These are phyloP conservation scores for Fusarium pseudocircinatum DNA, from an alignment of 2,329 filamentous ascomycete species.

Conservation along the genomic window DNA sequence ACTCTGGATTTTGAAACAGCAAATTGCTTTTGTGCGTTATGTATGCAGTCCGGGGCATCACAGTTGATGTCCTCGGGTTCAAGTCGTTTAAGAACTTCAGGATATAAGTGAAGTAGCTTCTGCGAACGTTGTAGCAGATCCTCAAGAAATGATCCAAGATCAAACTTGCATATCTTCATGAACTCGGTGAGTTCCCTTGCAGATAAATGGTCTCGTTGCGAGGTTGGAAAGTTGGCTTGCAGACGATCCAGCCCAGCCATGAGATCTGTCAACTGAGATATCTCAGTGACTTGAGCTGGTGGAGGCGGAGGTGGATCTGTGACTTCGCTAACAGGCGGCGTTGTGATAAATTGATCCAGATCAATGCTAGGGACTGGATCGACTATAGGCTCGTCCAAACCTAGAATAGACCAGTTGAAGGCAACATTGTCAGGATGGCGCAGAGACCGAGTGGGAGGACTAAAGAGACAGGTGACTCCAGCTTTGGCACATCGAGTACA, in stretches of 20 bases:
- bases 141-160: constrained; percentile 46
- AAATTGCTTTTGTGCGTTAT: constrained; percentile 29
- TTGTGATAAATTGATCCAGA: not conserved
- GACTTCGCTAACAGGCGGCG: constrained; percentile 20
- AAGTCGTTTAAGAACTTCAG: constrained; percentile 38
- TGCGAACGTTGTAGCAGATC: constrained; percentile 48
- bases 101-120: constrained; percentile 50
- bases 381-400: constrained; percentile 11
- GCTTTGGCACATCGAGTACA: constrained; percentile 57
- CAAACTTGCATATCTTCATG: constrained; percentile 38
- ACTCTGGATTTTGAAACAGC: constrained; percentile 18
- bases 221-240: constrained; percentile 13
- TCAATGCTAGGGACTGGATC: not conserved
- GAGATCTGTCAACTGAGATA: constrained; percentile 32
- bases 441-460: constrained; percentile 47
- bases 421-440: constrained; percentile 13
- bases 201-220: constrained; percentile 34
- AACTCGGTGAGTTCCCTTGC: constrained; percentile 37
- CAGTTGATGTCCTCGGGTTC: constrained; percentile 36
- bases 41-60: constrained; percentile 48
- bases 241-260: constrained; percentile 40
- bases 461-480: constrained; percentile 53
- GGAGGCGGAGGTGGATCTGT: not conserved
- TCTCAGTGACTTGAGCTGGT: not conserved
- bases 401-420: constrained; percentile 38